Conservation (phyloP, 2,329 filamentous ascomycete genomes). For the Erysiphe pulchra region DNA sequence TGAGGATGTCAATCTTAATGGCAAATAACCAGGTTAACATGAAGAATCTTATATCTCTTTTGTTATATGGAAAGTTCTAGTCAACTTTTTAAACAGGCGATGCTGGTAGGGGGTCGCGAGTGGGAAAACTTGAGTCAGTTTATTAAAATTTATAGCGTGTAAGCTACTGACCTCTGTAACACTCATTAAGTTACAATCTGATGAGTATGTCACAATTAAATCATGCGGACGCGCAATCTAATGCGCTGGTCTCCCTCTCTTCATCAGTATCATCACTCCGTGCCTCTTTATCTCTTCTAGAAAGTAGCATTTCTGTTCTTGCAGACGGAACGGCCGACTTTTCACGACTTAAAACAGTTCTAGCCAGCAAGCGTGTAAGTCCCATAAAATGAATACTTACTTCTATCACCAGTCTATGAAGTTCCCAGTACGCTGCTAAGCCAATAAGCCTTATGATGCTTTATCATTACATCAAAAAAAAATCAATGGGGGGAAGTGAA, state of each 20-base stretch:
- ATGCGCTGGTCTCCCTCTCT: constrained; percentile 5
- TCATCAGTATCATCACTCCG: constrained; percentile 12
- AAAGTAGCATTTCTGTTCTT: constrained; percentile 15
- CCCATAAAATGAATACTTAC: neutral
- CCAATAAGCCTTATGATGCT: neutral
- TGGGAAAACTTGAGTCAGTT: too few species aligned
- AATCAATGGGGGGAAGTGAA: too few species aligned
- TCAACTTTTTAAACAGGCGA: too few species aligned
- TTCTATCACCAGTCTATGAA: neutral
- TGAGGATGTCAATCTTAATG: too few species aligned
- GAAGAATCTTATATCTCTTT: too few species aligned
- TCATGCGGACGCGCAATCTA: constrained; percentile 1
- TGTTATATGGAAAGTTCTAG: too few species aligned
- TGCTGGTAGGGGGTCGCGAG: too few species aligned
- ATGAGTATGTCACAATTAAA: neutral
- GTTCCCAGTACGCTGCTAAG: neutral
- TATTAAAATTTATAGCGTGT: too few species aligned
- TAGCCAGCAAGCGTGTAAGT: constrained; percentile 14
- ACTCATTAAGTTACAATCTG: too few species aligned
- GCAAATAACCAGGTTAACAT: too few species aligned
- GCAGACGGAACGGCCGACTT: constrained; percentile 14
- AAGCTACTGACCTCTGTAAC: too few species aligned
- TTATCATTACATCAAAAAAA: too few species aligned
- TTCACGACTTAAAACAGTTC: constrained; percentile 14
- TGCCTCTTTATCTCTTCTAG: constrained; percentile 15